Evolutionary conservation across 176 grass and related monocot genomes (phyloP), one percentile per base, ranked within the genome.

Genomic region (Rhynchospora breviuscula): DNA sequence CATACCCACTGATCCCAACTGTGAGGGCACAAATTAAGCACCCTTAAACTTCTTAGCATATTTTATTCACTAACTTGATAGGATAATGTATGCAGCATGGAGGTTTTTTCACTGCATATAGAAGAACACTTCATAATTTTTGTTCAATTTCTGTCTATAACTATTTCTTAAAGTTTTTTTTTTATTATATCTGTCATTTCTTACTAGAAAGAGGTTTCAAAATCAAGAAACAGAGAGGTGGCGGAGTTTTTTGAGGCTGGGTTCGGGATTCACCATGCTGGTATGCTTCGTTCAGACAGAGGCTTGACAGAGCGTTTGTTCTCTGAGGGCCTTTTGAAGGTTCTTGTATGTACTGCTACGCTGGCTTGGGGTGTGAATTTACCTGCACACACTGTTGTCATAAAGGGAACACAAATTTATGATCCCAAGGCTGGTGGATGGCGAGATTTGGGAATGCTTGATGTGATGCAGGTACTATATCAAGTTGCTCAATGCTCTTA

Each of bases 351-450:
- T 85, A 98, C 95, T 79, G 95, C 95, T 87, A 98, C 95, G 84
- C 91, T 98, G 81, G 95, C 95, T 25, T 98, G 95, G 95, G 95
- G 95, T 86, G 95, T 98, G 21, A 98, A 98, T 79, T 88, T 98
- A 81, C 95, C 95, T 45, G 92, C 95, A 85, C 95, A 98, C 89
- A 98, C 95, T 74, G 95, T 98, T 63, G 91, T 98, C 79, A 98
- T 98, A 88, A 98, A 98, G 92, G 95, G 95, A 33, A 98, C 95
- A 75, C 95, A 98, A 79, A 77, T 98, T 79, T 98, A 98, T 90
- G 90, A 98, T 90, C 90, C 95, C 85, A 98, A 98, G 88, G 92
- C 89, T 88, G 95, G 95, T 40, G 95, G 92, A 66, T 98, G 92
- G 92, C 85, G 91, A 85, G 95, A 98, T 87, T 75, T 98, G 47